Conservation (phyloP, 2,329 filamentous ascomycete genomes). For the Pezicula neosporulosa region DNA sequence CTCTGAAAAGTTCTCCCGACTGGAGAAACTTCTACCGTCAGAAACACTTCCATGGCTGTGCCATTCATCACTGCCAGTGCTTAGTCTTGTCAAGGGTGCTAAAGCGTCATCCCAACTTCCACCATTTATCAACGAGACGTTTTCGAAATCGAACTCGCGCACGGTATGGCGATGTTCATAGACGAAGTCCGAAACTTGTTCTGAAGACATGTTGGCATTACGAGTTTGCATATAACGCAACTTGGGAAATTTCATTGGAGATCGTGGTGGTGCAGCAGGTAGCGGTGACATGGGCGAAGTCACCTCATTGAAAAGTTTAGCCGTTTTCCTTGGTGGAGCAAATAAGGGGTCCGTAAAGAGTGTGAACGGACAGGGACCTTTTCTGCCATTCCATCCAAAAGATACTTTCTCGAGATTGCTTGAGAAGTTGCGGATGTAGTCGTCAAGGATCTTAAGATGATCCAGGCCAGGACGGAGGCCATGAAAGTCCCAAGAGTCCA, state of each 20-base stretch:
- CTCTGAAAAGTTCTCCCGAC: constrained; percentile 18
- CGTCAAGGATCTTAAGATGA: constrained; percentile 75
- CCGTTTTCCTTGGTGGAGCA: constrained; percentile 46
- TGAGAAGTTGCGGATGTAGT: constrained; percentile 72
- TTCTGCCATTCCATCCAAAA: constrained; percentile 73
- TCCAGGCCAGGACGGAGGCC: constrained; percentile 58
- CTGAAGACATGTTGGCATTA: constrained; percentile 68
- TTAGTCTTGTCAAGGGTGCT: constrained; percentile 57
- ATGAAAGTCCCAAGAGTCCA: constrained; percentile 66
- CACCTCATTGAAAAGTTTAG: constrained; percentile 62
- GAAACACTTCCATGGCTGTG: constrained; percentile 31
- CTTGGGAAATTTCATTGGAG: constrained; percentile 61
- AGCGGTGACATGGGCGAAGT: constrained; percentile 63
- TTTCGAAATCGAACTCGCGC: constrained; percentile 76
- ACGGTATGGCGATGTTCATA: constrained; percentile 63
- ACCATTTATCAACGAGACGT: constrained; percentile 62
- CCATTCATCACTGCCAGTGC: constrained; percentile 33
- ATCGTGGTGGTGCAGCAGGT: constrained; percentile 47
- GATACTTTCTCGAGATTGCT: constrained; percentile 63
- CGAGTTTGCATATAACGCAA: constrained; percentile 67
- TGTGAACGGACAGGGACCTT: constrained; percentile 71
- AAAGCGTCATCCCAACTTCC: constrained; percentile 82
- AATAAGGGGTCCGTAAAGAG: constrained; percentile 65
- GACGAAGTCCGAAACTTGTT: constrained; percentile 69
- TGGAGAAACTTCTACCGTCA: constrained; percentile 19